Evolutionary conservation across 441 rosid genomes (phyloP), one percentile per base, ranked within the genome.

Genomic region (Populus trichocarpa): DNA sequence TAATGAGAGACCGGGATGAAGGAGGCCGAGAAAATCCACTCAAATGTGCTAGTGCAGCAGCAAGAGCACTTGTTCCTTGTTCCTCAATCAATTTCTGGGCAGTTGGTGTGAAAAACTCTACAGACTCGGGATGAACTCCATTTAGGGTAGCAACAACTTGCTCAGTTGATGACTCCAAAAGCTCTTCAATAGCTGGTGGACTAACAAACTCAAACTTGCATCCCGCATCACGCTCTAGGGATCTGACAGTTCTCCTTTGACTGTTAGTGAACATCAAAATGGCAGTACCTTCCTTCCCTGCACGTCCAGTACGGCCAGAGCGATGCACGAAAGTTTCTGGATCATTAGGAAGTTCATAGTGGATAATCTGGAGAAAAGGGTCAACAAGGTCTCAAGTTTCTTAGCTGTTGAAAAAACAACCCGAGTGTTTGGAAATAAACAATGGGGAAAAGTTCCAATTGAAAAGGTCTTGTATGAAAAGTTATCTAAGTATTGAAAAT

Each of bases 241-340:
- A 88, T 82, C 89, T 87, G 40, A 96, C 95, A 16, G 98, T 94
- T 80, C 97, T 92, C 88, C 92, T 91, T 85, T 96, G 99, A 86
- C 86, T 93, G 81, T 84, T 86, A 23, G 93, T 88, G 81, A 81
- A 90, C 98, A 96, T 89, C 79, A 95, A 85, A 87, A 95, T 84
- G 65, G 98, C 94, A 81, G 90, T 87, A 75, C 99, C 99, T 90
- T 89, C 92, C 85, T 95, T 95, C 77, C 99, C 98, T 7, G 98
- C 99, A 42, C 97, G 98, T 64, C 99, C 99, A 69, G 99, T 95
- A 81, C 98, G 98, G 36, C 98, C 99, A 83, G 99, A 95, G 72
- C 99, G 96, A 80, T 93, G 99, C 82, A 95, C 99, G 89, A 95
- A 95, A 61, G 98, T 93, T 86, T 96, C 99, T 13, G 98, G 86